Percentiles rank a stretch among this genome's conserved stretches.
Conservation (phyloP, 495 filamentous ascomycete species). For the Neurospora sp. region DNA sequence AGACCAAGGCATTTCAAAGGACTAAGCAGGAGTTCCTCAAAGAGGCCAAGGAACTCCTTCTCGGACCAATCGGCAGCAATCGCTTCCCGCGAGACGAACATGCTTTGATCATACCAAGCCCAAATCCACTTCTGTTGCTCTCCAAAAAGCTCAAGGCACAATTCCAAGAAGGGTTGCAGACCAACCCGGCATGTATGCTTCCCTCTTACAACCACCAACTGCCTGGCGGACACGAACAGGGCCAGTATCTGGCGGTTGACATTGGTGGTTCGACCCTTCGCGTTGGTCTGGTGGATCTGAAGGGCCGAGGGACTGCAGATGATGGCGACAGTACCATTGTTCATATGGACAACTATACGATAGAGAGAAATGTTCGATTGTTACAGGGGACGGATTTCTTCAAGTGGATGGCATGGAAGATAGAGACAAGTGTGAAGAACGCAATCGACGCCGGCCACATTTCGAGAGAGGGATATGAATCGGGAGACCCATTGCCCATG, state of each 20-base stretch:
- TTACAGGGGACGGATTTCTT: slow-evolving; percentile 50
- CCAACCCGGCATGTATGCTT: slow-evolving; percentile 43
- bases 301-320: slow-evolving; percentile 23
- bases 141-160: slow-evolving; percentile 36
- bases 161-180: slow-evolving; percentile 34
- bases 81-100: neutral
- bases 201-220: slow-evolving; percentile 61
- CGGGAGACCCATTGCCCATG: slow-evolving; percentile 35
- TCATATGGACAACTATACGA: slow-evolving; percentile 40
- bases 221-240: slow-evolving; percentile 61
- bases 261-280: slow-evolving; percentile 73
- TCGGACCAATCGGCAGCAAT: slow-evolving; percentile 23
- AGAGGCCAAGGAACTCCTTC: slow-evolving; percentile 27
- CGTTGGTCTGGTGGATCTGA: slow-evolving; percentile 66
- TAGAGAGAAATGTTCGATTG: slow-evolving; percentile 33
- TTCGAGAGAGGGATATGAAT: slow-evolving; percentile 1
- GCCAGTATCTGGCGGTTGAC: slow-evolving; percentile 49
- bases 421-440: slow-evolving; percentile 43
- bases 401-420: slow-evolving; percentile 74
- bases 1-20: neutral
- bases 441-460: slow-evolving; percentile 21
- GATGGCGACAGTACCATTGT: slow-evolving; percentile 28
- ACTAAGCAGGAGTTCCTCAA: slow-evolving; percentile 20
- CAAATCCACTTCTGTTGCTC: slow-evolving; percentile 20
- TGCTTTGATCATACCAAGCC: neutral